These are phyloP conservation scores for Ganoderma sinense DNA, from an alignment of 1,284 basidiomycete species.

Conservation along the genomic window DNA sequence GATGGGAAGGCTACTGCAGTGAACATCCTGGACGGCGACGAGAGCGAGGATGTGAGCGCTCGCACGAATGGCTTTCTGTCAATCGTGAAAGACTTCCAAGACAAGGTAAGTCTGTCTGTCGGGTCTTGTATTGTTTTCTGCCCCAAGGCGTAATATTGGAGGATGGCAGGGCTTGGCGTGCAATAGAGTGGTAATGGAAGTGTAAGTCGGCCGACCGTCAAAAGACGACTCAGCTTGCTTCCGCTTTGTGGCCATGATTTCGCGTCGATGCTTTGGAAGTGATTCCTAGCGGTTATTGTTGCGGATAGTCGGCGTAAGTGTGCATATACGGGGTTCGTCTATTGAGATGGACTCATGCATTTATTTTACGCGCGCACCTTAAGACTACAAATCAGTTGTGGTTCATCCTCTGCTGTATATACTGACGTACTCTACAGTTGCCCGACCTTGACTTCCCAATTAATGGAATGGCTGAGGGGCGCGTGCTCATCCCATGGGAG, in stretches of 20 bases:
- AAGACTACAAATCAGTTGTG: neutral
- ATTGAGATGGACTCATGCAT: neutral
- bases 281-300: no score
- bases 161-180: no score
- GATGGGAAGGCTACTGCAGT: conserved; percentile 70
- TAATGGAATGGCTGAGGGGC: conserved; percentile 91
- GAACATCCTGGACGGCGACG: conserved; percentile 65
- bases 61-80: conserved; percentile 78
- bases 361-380: neutral
- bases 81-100: conserved; percentile 78
- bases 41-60: conserved; percentile 75
- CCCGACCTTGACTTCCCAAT: conserved; percentile 93
- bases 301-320: no score
- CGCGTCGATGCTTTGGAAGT: no score
- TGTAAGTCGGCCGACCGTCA: no score
- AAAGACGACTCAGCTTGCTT: no score
- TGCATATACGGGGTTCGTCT: no score
- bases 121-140: neutral
- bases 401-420: neutral
- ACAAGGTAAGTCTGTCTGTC: conserved; percentile 53
- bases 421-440: conserved; percentile 54
- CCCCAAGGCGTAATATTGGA: no score
- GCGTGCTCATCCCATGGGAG: conserved; percentile 91
- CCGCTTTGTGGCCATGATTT: no score
- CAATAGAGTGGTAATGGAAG: no score